Conservation (phyloP, 2,329 filamentous ascomycete genomes). For the Mariannaea sp. region DNA sequence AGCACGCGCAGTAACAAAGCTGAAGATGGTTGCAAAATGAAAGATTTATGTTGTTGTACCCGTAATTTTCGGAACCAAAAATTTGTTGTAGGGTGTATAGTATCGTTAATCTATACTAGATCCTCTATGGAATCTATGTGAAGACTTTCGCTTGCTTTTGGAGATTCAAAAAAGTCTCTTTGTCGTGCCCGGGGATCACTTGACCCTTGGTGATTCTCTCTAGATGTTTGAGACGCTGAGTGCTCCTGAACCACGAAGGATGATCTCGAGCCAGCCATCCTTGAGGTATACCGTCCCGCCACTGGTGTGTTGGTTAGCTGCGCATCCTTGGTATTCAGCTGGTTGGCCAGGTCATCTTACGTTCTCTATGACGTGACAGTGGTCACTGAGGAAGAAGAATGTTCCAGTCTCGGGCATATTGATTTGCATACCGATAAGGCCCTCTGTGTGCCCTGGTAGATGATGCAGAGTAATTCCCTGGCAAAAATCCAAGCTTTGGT, state of each 20-base stretch:
- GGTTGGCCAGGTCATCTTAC: not conserved
- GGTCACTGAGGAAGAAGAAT: conserved; percentile 42
- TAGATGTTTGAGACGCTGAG: conserved; percentile 38
- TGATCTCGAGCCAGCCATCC: conserved; percentile 43
- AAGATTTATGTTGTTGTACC: too few relatives aligned
- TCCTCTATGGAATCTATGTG: not conserved
- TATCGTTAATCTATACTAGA: too few relatives aligned
- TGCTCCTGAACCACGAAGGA: conserved; percentile 41
- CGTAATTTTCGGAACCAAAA: too few relatives aligned
- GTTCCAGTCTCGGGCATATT: conserved; percentile 40
- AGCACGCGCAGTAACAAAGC: too few relatives aligned
- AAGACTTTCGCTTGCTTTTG: conserved; percentile 13
- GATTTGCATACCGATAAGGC: conserved; percentile 40
- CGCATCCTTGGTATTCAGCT: not conserved
- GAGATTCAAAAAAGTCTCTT: conserved; percentile 14
- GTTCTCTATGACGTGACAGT: conserved; percentile 37
- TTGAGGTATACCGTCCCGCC: conserved; percentile 35
- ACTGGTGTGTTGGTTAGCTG: conserved; percentile 15
- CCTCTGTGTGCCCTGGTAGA: conserved; percentile 32
- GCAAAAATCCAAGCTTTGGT: conserved; percentile 25
- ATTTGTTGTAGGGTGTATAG: too few relatives aligned
- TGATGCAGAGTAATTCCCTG: conserved; percentile 31
- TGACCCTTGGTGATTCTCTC: conserved; percentile 26
- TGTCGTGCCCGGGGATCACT: conserved; percentile 27
- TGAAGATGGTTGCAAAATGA: too few relatives aligned